Evolutionary conservation across 805 yeast species (phyloP).

Genomic region (Candida michaelii): DNA sequence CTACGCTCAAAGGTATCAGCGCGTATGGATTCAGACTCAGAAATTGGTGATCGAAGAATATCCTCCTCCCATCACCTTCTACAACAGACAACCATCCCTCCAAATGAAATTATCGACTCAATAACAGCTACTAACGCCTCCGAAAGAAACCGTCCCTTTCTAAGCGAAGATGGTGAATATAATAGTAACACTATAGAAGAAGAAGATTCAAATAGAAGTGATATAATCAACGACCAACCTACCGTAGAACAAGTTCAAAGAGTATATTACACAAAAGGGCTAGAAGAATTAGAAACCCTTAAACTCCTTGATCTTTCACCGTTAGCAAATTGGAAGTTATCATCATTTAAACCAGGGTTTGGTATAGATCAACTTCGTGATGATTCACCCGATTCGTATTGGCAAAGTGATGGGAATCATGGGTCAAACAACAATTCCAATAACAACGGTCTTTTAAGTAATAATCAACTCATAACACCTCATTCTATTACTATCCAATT

Average conservation of each 20-base stretch:
- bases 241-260: slow-evolving; percentile 40
- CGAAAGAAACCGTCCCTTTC: slow-evolving; percentile 15
- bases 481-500: slow-evolving; percentile 80
- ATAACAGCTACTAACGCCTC: slow-evolving; percentile 21
- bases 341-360: slow-evolving; percentile 70
- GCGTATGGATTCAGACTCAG: background rate
- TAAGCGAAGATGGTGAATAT: slow-evolving; percentile 12
- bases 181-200: slow-evolving; percentile 8
- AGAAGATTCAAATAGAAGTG: slow-evolving; percentile 13
- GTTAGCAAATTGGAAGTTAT: slow-evolving; percentile 80
- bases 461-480: slow-evolving; percentile 58
- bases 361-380: slow-evolving; percentile 74
- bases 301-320: slow-evolving; percentile 76
- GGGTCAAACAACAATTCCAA: slow-evolving; percentile 26
- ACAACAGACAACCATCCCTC: slow-evolving; percentile 30
- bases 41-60: background rate
- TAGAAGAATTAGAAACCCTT: slow-evolving; percentile 52
- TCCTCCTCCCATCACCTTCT: slow-evolving; percentile 18
- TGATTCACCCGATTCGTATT: slow-evolving; percentile 67
- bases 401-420: slow-evolving; percentile 90
- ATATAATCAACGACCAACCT: slow-evolving; percentile 28
- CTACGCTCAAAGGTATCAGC: background rate
- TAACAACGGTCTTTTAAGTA: slow-evolving; percentile 23
- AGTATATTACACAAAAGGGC: slow-evolving; percentile 45
- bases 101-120: slow-evolving; percentile 30